These are phyloP conservation scores for Stagonosporopsis tanaceti DNA, from an alignment of 2,329 filamentous ascomycete species.

Conservation along the genomic window DNA sequence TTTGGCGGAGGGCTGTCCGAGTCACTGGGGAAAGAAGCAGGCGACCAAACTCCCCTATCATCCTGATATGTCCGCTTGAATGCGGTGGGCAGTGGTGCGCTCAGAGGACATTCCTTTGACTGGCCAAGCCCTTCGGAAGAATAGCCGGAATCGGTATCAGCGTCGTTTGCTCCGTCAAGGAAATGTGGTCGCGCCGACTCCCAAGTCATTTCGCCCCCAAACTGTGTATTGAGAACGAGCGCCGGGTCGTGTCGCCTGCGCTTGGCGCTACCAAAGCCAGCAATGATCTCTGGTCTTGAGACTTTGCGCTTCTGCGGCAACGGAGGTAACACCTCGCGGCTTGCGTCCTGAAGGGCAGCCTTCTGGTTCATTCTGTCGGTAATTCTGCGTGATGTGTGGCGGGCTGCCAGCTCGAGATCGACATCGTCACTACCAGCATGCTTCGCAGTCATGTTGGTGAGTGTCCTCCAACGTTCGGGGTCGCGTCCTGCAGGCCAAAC, in stretches of 20 bases:
- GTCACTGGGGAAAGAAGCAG: not conserved
- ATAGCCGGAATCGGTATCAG: too few relatives aligned
- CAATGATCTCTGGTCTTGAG: not conserved
- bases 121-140: not conserved
- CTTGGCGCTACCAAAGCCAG: not conserved
- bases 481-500: conserved; percentile 4
- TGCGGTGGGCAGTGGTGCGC: not conserved
- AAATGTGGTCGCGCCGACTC: not conserved
- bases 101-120: not conserved
- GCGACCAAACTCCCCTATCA: not conserved
- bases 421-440: not conserved
- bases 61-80: not conserved
- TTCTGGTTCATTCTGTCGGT: too few relatives aligned
- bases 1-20: not conserved
- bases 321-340: too few relatives aligned
- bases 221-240: not conserved
- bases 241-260: not conserved
- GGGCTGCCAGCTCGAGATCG: not conserved
- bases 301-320: conserved; percentile 22
- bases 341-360: not conserved
- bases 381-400: not conserved
- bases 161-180: not conserved
- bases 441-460: not conserved
- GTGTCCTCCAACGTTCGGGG: not conserved
- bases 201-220: not conserved